Conservation (phyloP, 495 filamentous ascomycete genomes). For the Tuber calosporum region DNA sequence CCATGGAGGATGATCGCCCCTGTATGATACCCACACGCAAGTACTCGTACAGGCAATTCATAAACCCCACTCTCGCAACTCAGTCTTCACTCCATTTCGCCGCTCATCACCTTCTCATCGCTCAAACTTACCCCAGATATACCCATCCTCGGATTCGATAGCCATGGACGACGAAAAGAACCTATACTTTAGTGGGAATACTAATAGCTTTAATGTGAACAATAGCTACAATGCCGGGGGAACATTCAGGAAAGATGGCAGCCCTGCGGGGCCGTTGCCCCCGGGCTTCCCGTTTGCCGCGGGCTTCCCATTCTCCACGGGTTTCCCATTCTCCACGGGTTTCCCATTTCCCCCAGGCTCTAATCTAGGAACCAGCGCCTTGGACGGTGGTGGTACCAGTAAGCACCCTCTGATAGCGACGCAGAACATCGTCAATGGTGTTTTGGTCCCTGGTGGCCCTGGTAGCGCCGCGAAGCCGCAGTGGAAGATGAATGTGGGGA, state of each 20-base stretch:
- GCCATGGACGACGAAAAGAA: not conserved
- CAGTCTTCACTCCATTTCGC: not conserved
- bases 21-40: no score
- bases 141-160: not conserved
- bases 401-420: not conserved
- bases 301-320: not conserved
- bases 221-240: not conserved
- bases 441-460: not conserved
- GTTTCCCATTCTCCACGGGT: not conserved
- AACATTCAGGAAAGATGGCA: not conserved
- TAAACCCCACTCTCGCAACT: not conserved
- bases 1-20: not conserved
- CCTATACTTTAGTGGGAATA: not conserved
- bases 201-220: not conserved
- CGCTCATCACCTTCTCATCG: not conserved
- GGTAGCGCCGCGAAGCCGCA: not conserved
- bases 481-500: slow-evolving; percentile 1
- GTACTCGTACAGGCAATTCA: no score
- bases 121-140: not conserved
- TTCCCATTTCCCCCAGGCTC: not conserved
- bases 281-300: not conserved
- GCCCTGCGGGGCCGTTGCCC: not conserved
- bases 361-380: not conserved
- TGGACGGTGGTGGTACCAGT: not conserved
- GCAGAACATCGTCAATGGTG: not conserved